Base-by-base conservation (phyloP, 768 basidiomycete species). In the Xanthoconium stramineum region DNA sequence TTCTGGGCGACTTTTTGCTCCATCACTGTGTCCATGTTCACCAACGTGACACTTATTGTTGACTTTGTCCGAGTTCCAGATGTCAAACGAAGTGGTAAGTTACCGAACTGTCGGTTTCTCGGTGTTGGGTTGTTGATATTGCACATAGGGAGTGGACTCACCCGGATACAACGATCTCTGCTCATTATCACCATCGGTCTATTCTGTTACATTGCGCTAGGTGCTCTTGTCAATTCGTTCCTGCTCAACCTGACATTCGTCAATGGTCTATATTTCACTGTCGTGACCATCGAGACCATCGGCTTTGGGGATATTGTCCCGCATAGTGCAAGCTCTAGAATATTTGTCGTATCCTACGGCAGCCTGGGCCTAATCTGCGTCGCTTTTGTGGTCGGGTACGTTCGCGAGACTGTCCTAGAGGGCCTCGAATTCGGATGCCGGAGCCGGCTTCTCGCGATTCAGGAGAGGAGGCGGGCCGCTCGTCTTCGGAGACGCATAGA, bases 1-100 rank as follows among this genome's bases (percentile, higher is more conserved):
- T 91, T 84, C 65, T 94, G 91, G 91, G 79, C 86, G 69, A 87
- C 85, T 5, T 74, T 91, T 11, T 89, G 87, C 63, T 88, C 87
- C 0, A 93, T 89, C 0, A 74, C 83, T 6, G 80, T 80, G 1
- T 87, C 88, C 0, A 71, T 80, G 3, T 69, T 84, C 48, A 85
- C 83, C 12, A 94, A 89, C 61, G 58, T 85, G 29, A 89, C 85
- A 0, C 72, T 94, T 3, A 76, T 88, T 9, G 68, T 78, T 39
- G 92, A 94, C 62, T 72, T 83, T 35, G 45, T 81, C 7, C 71
- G 65, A 15, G 90, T 85, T 0, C 75, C 78, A 2, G 78, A 89
- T 52, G 92, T 94, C 60, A 70, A 73, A 2, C 78, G 74, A 46
- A 84, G 83, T 52, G 90, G 89, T 84, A 60, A 36, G 79, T 65